A percentile compares a stretch with the other conserved stretches of the same genome.
Conservation (phyloP, 352 stramenopile genomes). For the Phytophthora capsici region DNA sequence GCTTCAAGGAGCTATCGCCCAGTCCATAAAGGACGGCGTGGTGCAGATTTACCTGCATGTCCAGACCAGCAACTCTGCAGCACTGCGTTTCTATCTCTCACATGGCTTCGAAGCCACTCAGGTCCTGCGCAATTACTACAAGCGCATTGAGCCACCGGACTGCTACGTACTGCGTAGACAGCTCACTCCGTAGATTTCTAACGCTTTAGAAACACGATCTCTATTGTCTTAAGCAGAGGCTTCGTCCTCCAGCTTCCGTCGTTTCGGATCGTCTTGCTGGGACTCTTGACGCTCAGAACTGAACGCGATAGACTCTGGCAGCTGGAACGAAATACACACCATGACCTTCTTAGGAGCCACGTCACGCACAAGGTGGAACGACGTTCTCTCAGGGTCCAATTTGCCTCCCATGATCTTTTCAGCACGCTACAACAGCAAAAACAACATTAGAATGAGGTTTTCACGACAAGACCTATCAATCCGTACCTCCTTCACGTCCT, state of each 20-base stretch:
- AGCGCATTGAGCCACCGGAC: constrained; percentile 92
- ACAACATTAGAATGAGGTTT: constrained; percentile 15
- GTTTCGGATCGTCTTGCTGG: constrained; percentile 53
- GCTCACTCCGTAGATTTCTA: constrained; percentile 26
- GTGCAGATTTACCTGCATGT: constrained; percentile 89
- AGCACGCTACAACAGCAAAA: constrained; percentile 51
- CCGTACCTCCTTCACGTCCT: constrained; percentile 71
- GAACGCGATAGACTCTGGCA: constrained; percentile 83
- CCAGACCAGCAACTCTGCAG: constrained; percentile 92
- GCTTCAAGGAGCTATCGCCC: constrained; percentile 46
- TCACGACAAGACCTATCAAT: neutral
- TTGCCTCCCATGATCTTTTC: constrained; percentile 69
- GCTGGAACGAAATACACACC: constrained; percentile 95
- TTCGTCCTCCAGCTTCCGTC: constrained; percentile 46
- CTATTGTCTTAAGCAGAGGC: constrained; percentile 2
- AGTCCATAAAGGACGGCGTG: constrained; percentile 47
- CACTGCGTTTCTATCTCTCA: constrained; percentile 91
- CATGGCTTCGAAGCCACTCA: constrained; percentile 90
- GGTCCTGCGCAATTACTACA: constrained; percentile 95
- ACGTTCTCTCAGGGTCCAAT: constrained; percentile 56
- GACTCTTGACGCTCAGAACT: constrained; percentile 51
- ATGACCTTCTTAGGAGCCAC: constrained; percentile 98
- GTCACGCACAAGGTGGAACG: constrained; percentile 93
- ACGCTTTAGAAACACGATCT: constrained; percentile 10
- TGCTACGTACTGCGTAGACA: constrained; percentile 92